phyloP scores from a whole-genome alignment of 768 basidiomycete genomes.

The Sarcomyxa edulis region DNA sequence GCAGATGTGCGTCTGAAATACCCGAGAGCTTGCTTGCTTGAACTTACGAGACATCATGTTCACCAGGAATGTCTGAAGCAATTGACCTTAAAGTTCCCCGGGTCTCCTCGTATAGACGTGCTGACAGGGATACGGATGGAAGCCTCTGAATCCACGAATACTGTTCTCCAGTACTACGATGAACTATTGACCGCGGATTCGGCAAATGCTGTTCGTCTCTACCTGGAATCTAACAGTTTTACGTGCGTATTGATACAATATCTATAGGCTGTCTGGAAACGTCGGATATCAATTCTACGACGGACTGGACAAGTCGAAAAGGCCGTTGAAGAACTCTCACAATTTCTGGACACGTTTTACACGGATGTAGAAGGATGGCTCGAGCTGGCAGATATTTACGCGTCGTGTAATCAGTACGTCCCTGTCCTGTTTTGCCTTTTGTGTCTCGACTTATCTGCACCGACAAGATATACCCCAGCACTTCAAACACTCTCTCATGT shows the following conservation, averaged over 20 bases:
- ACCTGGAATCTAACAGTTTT: conserved; percentile 4
- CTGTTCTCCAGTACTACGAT: conserved; percentile 61
- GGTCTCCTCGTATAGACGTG: conserved; percentile 73
- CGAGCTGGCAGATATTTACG: conserved; percentile 78
- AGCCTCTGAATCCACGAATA: conserved; percentile 49
- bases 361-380: conserved; percentile 86
- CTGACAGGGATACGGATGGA: conserved; percentile 80
- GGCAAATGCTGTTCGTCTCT: conserved; percentile 51
- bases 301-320: conserved; percentile 56
- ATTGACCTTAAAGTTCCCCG: conserved; percentile 64
- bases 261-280: conserved; percentile 66
- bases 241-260: neutral
- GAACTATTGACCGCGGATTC: conserved; percentile 60
- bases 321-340: conserved; percentile 66
- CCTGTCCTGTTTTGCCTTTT: neutral
- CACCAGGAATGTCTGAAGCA: conserved; percentile 57
- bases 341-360: conserved; percentile 83
- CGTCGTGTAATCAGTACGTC: conserved; percentile 67
- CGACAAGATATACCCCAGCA: conserved; percentile 60
- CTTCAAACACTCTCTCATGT: conserved; percentile 78
- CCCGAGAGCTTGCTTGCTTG: neutral
- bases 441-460: neutral
- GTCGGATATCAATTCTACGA: conserved; percentile 71
- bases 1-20: conserved; percentile 55
- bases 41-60: conserved; percentile 22